These are phyloP conservation scores for Pachyrhizus erosus DNA, from an alignment of 306 rosid genomes.

Conservation along the genomic window DNA sequence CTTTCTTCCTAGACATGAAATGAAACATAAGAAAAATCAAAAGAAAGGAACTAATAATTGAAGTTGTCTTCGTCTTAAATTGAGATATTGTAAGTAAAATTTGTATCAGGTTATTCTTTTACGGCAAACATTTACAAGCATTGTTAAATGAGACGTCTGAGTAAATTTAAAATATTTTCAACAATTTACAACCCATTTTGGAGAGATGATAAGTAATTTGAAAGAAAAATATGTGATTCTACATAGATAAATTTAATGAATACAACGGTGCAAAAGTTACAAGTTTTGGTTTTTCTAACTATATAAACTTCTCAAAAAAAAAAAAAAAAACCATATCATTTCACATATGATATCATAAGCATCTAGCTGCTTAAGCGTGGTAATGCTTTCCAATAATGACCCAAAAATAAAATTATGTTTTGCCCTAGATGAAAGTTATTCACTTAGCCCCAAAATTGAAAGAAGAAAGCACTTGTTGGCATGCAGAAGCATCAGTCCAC, in stretches of 20 bases:
- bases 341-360: not conserved
- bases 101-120: not conserved
- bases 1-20: not conserved
- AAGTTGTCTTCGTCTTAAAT: too few relatives aligned
- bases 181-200: not conserved
- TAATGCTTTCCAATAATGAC: conserved; percentile 1
- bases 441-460: not conserved
- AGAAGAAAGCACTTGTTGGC: not conserved
- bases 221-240: not conserved
- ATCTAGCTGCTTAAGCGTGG: not conserved
- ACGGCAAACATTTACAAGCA: not conserved
- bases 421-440: conserved; percentile 11
- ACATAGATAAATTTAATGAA: not conserved
- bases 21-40: not conserved
- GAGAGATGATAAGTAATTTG: not conserved
- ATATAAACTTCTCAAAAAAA: not conserved
- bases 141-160: not conserved
- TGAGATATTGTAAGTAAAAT: not conserved
- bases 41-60: not conserved
- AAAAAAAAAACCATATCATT: not conserved
- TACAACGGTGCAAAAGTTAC: conserved; percentile 22
- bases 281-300: not conserved
- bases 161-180: not conserved
- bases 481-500: conserved; percentile 22
- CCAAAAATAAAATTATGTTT: not conserved